These are phyloP conservation scores for Rosellinia necatrix DNA, from an alignment of 2,329 filamentous ascomycete species.

Conservation along the genomic window DNA sequence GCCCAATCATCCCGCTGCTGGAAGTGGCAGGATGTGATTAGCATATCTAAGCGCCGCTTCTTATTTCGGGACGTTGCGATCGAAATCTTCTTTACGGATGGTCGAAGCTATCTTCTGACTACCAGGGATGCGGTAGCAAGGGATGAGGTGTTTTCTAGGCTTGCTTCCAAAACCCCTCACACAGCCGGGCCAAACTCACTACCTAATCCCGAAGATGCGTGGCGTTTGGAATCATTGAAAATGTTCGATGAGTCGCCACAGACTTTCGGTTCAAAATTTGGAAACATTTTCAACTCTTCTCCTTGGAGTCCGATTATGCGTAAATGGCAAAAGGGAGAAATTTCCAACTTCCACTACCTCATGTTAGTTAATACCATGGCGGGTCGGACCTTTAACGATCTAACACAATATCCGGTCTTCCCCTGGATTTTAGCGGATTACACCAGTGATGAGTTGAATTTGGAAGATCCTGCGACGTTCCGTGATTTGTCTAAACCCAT, in stretches of 20 bases:
- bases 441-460: slow-evolving; percentile 87
- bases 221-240: slow-evolving; percentile 86
- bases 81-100: slow-evolving; percentile 97
- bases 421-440: slow-evolving; percentile 98
- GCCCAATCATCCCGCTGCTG: slow-evolving; percentile 88
- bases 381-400: slow-evolving; percentile 93
- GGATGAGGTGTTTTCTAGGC: slow-evolving; percentile 79
- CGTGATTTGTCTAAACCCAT: slow-evolving; percentile 94
- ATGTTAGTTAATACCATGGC: slow-evolving; percentile 99
- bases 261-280: slow-evolving; percentile 82
- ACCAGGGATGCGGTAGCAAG: slow-evolving; percentile 73
- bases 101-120: slow-evolving; percentile 90
- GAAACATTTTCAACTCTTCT: slow-evolving; percentile 85
- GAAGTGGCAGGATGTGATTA: slow-evolving; percentile 94
- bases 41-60: slow-evolving; percentile 93
- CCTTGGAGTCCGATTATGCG: slow-evolving; percentile 83
- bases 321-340: slow-evolving; percentile 90
- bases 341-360: slow-evolving; percentile 97
- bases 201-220: slow-evolving; percentile 82
- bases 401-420: slow-evolving; percentile 98
- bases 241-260: slow-evolving; percentile 63
- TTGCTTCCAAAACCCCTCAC: slow-evolving; percentile 80
- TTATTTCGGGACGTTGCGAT: slow-evolving; percentile 93
- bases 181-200: slow-evolving; percentile 71
- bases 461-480: slow-evolving; percentile 83